Evolutionary conservation across 2,329 filamentous ascomycete species (phyloP).

Genomic region (Exutisphaerella laricina): DNA sequence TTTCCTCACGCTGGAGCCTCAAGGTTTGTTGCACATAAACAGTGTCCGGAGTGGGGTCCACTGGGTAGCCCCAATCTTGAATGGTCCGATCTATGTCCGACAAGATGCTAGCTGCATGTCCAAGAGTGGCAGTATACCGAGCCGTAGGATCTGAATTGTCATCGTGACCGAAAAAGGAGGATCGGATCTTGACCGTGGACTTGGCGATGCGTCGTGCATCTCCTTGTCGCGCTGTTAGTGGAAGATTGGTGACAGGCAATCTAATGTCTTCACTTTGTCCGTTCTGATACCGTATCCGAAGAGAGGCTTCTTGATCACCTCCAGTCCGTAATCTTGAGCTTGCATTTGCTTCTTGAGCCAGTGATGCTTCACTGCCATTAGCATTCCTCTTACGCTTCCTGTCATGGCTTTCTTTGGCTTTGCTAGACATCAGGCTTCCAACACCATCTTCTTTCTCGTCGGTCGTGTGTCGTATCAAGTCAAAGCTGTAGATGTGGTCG

Average conservation of each 20-base stretch:
- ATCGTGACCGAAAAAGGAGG: conserved; percentile 47
- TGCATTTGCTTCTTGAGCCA: conserved; percentile 32
- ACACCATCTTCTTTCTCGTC: conserved; percentile 33
- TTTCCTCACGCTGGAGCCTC: conserved; percentile 50
- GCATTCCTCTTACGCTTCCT: conserved; percentile 56
- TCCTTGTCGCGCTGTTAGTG: conserved; percentile 48
- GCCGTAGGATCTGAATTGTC: conserved; percentile 25
- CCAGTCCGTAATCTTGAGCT: conserved; percentile 45
- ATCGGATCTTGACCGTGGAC: conserved; percentile 49
- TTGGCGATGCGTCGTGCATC: conserved; percentile 53
- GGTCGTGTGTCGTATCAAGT: conserved; percentile 51
- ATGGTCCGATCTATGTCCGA: conserved; percentile 54
- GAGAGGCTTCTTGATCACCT: conserved; percentile 40
- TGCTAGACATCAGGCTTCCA: conserved; percentile 4
- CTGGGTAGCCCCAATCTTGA: conserved; percentile 54
- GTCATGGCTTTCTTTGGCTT: conserved; percentile 28
- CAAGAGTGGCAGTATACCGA: conserved; percentile 28
- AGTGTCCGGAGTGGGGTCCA: conserved; percentile 50
- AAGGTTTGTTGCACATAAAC: conserved; percentile 52
- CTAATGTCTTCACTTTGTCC: conserved; percentile 56
- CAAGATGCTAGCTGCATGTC: conserved; percentile 40
- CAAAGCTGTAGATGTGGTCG: conserved; percentile 58
- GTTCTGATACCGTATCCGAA: conserved; percentile 55
- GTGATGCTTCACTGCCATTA: conserved; percentile 36
- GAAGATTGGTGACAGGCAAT: conserved; percentile 32